A percentile compares a stretch with the other conserved stretches of the same genome.
Evolutionary conservation across 1,139 yeast genomes (phyloP).

Genomic region (Hyphopichia pseudoburtonii): DNA sequence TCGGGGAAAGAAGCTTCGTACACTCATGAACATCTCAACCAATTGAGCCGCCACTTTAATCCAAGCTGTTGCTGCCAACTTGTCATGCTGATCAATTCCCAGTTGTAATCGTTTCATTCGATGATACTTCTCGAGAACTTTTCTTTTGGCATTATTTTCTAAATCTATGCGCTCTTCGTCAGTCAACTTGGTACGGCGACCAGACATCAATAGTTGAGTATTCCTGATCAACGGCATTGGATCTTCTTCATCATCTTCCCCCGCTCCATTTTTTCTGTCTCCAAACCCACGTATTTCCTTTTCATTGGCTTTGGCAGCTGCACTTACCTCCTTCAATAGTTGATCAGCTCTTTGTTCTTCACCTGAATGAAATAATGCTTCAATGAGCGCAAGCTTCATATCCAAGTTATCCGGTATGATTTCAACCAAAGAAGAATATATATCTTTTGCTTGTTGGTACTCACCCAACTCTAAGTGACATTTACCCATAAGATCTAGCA

Average conservation of each 20-base stretch:
- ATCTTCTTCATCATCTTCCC: conserved; percentile 15
- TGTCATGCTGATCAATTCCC: conserved; percentile 53
- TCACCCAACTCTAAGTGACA: conserved; percentile 77
- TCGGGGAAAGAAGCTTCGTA: conserved; percentile 73
- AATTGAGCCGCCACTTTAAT: conserved; percentile 79
- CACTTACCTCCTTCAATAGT: conserved; percentile 53
- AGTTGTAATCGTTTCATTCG: conserved; percentile 60
- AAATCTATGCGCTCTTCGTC: conserved; percentile 58
- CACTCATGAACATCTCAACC: conserved; percentile 77
- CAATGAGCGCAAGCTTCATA: conserved; percentile 75
- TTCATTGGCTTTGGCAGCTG: conserved; percentile 18
- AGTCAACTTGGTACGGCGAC: conserved; percentile 25
- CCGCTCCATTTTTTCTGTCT: conserved; percentile 6
- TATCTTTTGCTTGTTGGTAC: conserved; percentile 65
- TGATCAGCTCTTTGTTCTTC: conserved; percentile 61
- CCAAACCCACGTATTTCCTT: too few relatives aligned
- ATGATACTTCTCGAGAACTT: conserved; percentile 64
- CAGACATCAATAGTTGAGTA: background rate
- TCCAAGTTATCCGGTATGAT: conserved; percentile 68
- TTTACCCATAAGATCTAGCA: conserved; percentile 67
- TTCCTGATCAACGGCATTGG: conserved; percentile 3
- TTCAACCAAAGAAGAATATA: conserved; percentile 57
- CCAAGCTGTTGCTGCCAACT: conserved; percentile 75
- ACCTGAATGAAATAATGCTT: conserved; percentile 72
- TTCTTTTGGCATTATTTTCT: conserved; percentile 57